Evolutionary conservation across 768 basidiomycete genomes (phyloP).

Genomic region (Mycena amicta): DNA sequence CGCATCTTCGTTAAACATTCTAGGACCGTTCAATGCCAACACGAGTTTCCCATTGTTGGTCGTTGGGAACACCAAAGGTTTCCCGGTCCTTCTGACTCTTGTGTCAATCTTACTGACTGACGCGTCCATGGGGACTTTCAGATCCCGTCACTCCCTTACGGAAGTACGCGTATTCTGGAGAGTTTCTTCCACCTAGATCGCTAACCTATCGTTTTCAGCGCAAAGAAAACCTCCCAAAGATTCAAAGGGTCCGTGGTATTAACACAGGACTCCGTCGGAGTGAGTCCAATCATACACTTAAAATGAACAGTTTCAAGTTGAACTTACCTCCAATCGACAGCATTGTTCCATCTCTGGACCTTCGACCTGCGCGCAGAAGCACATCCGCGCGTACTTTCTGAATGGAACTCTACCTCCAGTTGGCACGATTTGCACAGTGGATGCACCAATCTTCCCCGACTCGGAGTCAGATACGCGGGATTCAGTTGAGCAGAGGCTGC

Average conservation of each 20-base stretch:
- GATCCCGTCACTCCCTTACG: conserved; percentile 24
- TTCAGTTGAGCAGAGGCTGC: too few species aligned
- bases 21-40: conserved; percentile 13
- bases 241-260: conserved; percentile 25
- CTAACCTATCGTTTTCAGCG: conserved; percentile 17
- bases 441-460: conserved; percentile 3
- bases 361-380: conserved; percentile 19
- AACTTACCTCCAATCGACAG: conserved; percentile 2
- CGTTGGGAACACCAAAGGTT: conserved; percentile 13
- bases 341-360: conserved; percentile 22
- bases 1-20: too few species aligned
- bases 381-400: conserved; percentile 20
- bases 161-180: too few species aligned
- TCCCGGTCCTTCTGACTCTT: too few species aligned
- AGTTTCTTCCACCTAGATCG: too few species aligned
- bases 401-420: conserved; percentile 23
- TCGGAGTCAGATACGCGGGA: too few species aligned
- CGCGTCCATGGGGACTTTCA: too few species aligned
- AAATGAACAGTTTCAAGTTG: not conserved
- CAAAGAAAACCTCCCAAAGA: conserved; percentile 23
- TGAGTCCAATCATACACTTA: not conserved
- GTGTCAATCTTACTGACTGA: too few species aligned
- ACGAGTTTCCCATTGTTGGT: conserved; percentile 8
- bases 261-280: conserved; percentile 22
- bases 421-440: conserved; percentile 22